Percentiles rank a stretch among this genome's conserved stretches.
These are phyloP conservation scores for Macrolepiota fuliginosa DNA, from an alignment of 768 basidiomycete genomes.

Conservation along the genomic window DNA sequence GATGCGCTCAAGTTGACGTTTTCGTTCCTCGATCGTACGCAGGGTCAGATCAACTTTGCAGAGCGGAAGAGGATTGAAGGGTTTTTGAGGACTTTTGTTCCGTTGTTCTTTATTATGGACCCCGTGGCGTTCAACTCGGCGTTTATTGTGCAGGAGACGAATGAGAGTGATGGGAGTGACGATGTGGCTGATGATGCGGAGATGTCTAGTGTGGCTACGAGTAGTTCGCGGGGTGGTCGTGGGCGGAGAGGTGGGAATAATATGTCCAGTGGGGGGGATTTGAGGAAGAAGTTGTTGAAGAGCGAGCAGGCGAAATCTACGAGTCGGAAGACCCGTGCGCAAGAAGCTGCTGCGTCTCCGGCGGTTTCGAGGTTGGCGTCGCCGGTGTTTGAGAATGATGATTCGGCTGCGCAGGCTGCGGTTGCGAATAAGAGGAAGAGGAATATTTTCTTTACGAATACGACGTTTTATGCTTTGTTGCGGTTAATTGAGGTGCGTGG, in stretches of 20 bases:
- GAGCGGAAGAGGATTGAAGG: constrained; percentile 84
- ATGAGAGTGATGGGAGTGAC: constrained; percentile 58
- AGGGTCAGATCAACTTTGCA: constrained; percentile 62
- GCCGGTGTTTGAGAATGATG: constrained; percentile 49
- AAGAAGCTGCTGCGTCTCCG: constrained; percentile 46
- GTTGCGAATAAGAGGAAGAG: constrained; percentile 24
- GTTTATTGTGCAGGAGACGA: constrained; percentile 56
- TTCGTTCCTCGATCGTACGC: constrained; percentile 88
- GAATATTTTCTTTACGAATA: constrained; percentile 85
- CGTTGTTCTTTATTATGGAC: constrained; percentile 77
- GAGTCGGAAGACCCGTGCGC: constrained; percentile 54
- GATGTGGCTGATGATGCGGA: constrained; percentile 42
- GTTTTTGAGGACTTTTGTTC: constrained; percentile 73
- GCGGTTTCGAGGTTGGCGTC: constrained; percentile 62
- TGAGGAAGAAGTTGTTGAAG: constrained; percentile 79
- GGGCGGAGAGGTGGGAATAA: constrained; percentile 10
- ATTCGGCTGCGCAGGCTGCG: constrained; percentile 32
- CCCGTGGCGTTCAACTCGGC: constrained; percentile 66
- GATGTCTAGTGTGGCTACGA: constrained; percentile 27
- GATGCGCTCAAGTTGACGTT: constrained; percentile 88
- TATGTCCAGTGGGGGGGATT: constrained; percentile 47
- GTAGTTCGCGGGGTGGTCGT: constrained; percentile 9
- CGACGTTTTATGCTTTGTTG: constrained; percentile 81
- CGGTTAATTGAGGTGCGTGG: constrained; percentile 79
- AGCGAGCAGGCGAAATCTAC: constrained; percentile 79